Evolutionary conservation across 306 rosid species (phyloP).

Genomic region (Pyrus betulifolia): DNA sequence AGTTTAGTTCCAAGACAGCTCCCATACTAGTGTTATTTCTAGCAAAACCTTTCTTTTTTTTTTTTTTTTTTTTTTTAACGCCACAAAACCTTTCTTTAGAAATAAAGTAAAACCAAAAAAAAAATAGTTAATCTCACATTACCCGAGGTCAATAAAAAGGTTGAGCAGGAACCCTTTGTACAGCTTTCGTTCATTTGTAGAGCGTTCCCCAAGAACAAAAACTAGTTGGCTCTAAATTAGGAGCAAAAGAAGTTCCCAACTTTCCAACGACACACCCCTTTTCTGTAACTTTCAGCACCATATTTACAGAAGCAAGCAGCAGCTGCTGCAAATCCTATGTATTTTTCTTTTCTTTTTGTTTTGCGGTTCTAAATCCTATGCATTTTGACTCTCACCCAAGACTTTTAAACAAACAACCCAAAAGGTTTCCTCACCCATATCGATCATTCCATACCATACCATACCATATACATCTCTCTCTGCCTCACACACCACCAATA

Average conservation of each 20-base stretch:
- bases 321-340: slow-evolving; percentile 6
- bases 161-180: slow-evolving; percentile 3
- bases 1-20: no score
- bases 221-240: slow-evolving; percentile 41
- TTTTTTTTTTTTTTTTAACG: no score
- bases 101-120: not conserved
- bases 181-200: slow-evolving; percentile 17
- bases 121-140: slow-evolving; percentile 22
- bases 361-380: slow-evolving; percentile 10
- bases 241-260: slow-evolving; percentile 13
- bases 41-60: not conserved
- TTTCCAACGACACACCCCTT: slow-evolving; percentile 14
- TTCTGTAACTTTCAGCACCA: not conserved
- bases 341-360: not conserved
- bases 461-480: no score
- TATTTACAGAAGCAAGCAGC: not conserved
- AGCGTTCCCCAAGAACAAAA: slow-evolving; percentile 19
- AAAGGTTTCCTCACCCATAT: slow-evolving; percentile 6
- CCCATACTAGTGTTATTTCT: no score
- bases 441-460: not conserved
- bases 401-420: slow-evolving; percentile 27
- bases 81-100: not conserved
- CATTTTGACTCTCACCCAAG: slow-evolving; percentile 43
- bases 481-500: not conserved
- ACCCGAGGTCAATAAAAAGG: slow-evolving; percentile 15